phyloP scores from a whole-genome alignment of 257 asterid genomes.

The Ocimum tenuiflorum region DNA sequence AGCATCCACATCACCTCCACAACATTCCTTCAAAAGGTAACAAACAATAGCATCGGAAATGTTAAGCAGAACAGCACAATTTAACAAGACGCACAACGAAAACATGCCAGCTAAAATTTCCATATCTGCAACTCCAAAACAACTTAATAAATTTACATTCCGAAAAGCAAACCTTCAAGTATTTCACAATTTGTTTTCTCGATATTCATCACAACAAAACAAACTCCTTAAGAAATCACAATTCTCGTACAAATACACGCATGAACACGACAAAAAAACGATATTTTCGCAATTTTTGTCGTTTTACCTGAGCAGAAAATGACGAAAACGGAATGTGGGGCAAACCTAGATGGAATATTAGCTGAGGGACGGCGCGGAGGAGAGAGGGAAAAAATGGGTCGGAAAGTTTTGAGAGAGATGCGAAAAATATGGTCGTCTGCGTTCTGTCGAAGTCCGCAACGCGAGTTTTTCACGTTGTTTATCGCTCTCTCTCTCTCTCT shows the following conservation, averaged over 20 bases:
- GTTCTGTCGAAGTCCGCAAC: conserved; percentile 36
- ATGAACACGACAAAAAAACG: background rate
- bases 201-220: background rate
- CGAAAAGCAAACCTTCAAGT: background rate
- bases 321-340: conserved; percentile 23
- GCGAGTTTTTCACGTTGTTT: conserved; percentile 34
- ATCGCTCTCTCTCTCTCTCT: too few relatives aligned
- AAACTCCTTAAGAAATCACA: conserved; percentile 5
- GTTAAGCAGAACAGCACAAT: background rate
- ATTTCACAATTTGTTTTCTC: background rate
- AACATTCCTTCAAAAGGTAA: conserved; percentile 9
- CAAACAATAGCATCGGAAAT: background rate
- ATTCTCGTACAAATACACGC: background rate
- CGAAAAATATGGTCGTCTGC: conserved; percentile 18
- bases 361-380: conserved; percentile 45
- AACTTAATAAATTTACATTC: background rate
- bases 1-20: background rate
- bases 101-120: conserved; percentile 25
- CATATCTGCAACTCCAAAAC: conserved; percentile 18
- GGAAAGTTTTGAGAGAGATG: conserved; percentile 23
- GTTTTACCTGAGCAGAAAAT: conserved; percentile 32
- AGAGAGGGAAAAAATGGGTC: conserved; percentile 29
- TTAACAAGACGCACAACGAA: background rate
- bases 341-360: conserved; percentile 37
- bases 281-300: background rate